Evolutionary conservation across 1,284 basidiomycete species (phyloP).

Genomic region (Ustilago cynodontis): DNA sequence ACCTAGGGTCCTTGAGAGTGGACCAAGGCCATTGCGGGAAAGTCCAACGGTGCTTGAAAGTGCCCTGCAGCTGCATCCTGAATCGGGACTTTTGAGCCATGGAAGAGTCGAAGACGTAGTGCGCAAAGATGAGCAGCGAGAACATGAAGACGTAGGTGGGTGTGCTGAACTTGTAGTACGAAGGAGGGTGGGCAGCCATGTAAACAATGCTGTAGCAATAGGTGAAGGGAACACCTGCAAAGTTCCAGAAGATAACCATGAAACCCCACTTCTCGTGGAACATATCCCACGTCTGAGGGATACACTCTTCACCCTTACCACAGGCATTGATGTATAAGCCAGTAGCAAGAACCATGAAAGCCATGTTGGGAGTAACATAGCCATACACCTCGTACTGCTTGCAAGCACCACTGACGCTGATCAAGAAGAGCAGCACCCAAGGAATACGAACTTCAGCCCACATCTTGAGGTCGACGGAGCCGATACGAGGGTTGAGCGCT

Average conservation of each 20-base stretch:
- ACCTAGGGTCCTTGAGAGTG: slow-evolving; percentile 88
- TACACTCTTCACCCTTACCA: slow-evolving; percentile 79
- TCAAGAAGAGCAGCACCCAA: slow-evolving; percentile 95
- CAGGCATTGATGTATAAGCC: slow-evolving; percentile 97
- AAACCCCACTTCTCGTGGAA: slow-evolving; percentile 70
- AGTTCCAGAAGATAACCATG: slow-evolving; percentile 77
- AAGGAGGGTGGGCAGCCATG: slow-evolving; percentile 94
- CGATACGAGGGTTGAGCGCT: slow-evolving; percentile 90
- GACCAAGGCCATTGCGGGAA: slow-evolving; percentile 94
- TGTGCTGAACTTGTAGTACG: slow-evolving; percentile 87
- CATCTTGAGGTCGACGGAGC: slow-evolving; percentile 97
- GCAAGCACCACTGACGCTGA: slow-evolving; percentile 90
- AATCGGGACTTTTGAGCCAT: slow-evolving; percentile 98
- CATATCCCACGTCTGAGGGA: slow-evolving; percentile 91
- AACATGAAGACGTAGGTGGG: slow-evolving; percentile 76
- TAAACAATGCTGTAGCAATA: slow-evolving; percentile 87
- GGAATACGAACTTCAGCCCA: slow-evolving; percentile 97
- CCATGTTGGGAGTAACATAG: slow-evolving; percentile 95
- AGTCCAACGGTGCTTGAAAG: slow-evolving; percentile 80
- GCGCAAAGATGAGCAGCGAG: slow-evolving; percentile 58
- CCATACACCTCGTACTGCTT: slow-evolving; percentile 90
- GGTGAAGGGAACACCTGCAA: slow-evolving; percentile 84
- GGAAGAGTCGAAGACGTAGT: slow-evolving; percentile 81
- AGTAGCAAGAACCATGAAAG: slow-evolving; percentile 94
- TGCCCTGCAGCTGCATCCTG: slow-evolving; percentile 92